These are phyloP conservation scores for Cicer pinnatifidum DNA, from an alignment of 306 rosid species.

Conservation along the genomic window DNA sequence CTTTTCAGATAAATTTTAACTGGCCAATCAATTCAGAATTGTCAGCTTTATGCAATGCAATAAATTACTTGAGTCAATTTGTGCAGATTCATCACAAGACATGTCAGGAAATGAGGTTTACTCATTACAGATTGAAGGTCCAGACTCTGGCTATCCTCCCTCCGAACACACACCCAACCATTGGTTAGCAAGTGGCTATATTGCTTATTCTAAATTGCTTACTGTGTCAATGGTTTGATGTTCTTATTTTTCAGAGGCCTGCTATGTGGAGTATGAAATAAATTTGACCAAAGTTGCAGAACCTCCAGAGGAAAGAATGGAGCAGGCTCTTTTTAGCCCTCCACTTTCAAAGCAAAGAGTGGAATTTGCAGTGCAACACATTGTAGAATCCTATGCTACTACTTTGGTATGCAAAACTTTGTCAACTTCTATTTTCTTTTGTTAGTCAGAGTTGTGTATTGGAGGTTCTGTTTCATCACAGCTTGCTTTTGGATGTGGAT, in stretches of 20 bases:
- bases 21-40: constrained; percentile 50
- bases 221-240: constrained; percentile 15
- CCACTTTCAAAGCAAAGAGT: constrained; percentile 97
- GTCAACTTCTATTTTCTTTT: constrained; percentile 36
- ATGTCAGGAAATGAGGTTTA: constrained; percentile 38
- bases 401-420: constrained; percentile 62
- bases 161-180: background rate
- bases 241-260: constrained; percentile 55
- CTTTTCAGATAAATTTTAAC: constrained; percentile 54
- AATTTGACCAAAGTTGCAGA: constrained; percentile 67
- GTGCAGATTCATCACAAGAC: constrained; percentile 42
- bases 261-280: constrained; percentile 68
- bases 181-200: constrained; percentile 26
- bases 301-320: constrained; percentile 95
- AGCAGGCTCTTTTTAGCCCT: constrained; percentile 93
- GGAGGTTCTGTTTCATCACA: constrained; percentile 52
- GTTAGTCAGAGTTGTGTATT: constrained; percentile 34
- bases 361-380: constrained; percentile 83
- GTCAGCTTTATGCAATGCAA: constrained; percentile 50
- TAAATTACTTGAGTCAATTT: constrained; percentile 41
- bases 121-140: constrained; percentile 64
- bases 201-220: constrained; percentile 25
- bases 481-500: constrained; percentile 99
- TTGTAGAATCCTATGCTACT: constrained; percentile 69
- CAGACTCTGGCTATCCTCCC: constrained; percentile 63